Base-by-base conservation (phyloP, 2,329 filamentous ascomycete genomes). In the Aulographum hederae region DNA sequence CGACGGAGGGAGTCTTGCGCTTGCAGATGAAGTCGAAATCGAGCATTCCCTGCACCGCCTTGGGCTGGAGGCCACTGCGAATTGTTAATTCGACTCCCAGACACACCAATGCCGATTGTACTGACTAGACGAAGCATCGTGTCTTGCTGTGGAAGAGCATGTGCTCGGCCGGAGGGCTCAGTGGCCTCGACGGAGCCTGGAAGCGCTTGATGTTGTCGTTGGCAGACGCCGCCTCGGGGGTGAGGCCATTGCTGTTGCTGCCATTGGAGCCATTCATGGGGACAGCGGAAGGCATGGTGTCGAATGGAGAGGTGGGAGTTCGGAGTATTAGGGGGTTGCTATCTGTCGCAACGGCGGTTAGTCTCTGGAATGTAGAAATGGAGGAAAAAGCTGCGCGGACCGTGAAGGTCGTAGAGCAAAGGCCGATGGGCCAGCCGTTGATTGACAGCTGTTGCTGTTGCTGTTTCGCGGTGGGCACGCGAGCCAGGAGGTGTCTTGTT, bases 1-100 rank as follows among this genome's bases (percentile, higher is more conserved):
- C 89, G 37, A 98, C 89, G 36, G 89, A 98, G 42, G 89, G 89
- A 38, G 80, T 91, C 55, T 75, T 71, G 51, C 89, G 81, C 75
- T 95, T 95, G 84, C 89, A 98, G 65, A 98, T 98, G 72, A 95
- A 98, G 69, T 98, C 89, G 59, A 98, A 98, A 62, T 98, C 89
- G 56, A 98, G 79, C 61, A 65, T 65, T 41, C 63, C 63, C 56
- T 66, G 62, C 32, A 66, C 62, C 34, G 62, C 62, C 47, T 85
- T 76, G 53, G 89, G 86, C 67, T 98, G 89, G 54, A 98, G 81
- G 59, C 89, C 89, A 65, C 69, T 74, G 47, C n/a, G n/a, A n/a
- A n/a, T n/a, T n/a, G n/a, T n/a, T n/a, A n/a, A n/a, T n/a, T n/a
- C 26, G 10, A 11, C 11, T 10, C 8, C n/a, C n/a, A n/a, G 10